A percentile compares a stretch with the other conserved stretches of the same genome.
These are phyloP conservation scores for Xylaria sp. DNA, from an alignment of 2,329 filamentous ascomycete genomes.

Conservation along the genomic window DNA sequence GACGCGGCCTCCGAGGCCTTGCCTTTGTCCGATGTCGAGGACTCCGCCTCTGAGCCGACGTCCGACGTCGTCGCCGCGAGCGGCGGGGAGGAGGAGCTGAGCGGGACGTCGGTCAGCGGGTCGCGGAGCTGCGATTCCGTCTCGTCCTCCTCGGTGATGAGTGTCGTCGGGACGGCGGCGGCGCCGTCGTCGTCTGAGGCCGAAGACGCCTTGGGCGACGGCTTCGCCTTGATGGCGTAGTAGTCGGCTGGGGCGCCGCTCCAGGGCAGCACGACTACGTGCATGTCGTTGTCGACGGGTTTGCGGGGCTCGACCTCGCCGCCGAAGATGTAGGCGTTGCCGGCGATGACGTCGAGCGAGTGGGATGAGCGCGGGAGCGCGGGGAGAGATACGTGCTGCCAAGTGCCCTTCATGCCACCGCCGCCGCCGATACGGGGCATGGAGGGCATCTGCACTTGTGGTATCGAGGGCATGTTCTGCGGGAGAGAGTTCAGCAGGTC, in stretches of 20 bases:
- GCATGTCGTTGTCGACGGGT: constrained; percentile 77
- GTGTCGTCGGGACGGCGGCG: constrained; percentile 31
- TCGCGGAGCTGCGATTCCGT: constrained; percentile 49
- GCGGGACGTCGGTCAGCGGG: constrained; percentile 55
- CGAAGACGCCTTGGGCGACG: constrained; percentile 45
- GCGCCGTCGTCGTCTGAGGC: constrained; percentile 15
- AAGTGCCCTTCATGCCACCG: constrained; percentile 63
- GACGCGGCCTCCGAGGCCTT: constrained; percentile 51
- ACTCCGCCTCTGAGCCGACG: constrained; percentile 10
- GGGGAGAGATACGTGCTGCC: constrained; percentile 66
- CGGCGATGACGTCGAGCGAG: constrained; percentile 68
- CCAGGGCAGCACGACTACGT: constrained; percentile 70
- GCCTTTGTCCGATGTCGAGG: constrained; percentile 35
- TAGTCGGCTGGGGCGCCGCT: constrained; percentile 69
- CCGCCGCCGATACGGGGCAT: constrained; percentile 35
- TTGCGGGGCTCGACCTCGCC: constrained; percentile 74
- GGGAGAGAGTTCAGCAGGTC: constrained; percentile 63
- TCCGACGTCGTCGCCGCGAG: constrained; percentile 27
- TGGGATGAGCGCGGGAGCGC: constrained; percentile 78
- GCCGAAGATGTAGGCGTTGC: constrained; percentile 75
- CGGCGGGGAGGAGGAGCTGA: constrained; percentile 48
- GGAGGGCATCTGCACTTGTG: constrained; percentile 34
- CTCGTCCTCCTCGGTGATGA: constrained; percentile 46
- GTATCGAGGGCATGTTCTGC: constrained; percentile 47
- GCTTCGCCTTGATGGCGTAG: constrained; percentile 62